Base-by-base conservation (phyloP, 352 stramenopile genomes). In the Pythium utonaiense region DNA sequence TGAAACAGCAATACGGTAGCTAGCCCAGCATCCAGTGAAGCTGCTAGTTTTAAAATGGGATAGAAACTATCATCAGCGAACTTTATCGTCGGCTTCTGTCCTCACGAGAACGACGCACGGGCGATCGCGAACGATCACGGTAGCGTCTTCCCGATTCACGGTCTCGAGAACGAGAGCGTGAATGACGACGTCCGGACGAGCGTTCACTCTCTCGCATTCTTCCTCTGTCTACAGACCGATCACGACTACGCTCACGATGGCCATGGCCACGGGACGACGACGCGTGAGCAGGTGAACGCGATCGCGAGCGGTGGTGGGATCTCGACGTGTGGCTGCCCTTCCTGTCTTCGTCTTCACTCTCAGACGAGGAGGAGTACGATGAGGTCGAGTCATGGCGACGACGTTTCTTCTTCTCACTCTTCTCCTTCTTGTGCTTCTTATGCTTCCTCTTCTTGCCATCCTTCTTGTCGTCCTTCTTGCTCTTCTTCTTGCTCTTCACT, bases 341-440 rank as follows among this genome's bases (percentile, higher is more conserved):
- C n/a, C n/a, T n/a, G n/a, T 48, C 44, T 22, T 66, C 57, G 36
- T 68, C 44, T 22, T 57, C 28, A 25, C 40, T 47, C 2, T 14
- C 40, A 12, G 40, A 47, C n/a, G 40, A 47, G 6, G 40, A 47
- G 12, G 42, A 62, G 16, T 51, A 69, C 1, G 54, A 67, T 22
- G 53, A 63, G 6, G 51, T 54, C 50, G 61, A 68, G 17, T 60
- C 36, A 4, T 36, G 50, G 9, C 34, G 57, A 9, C 27, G 51
- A 12, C 55, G 61, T 6, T 62, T 62, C 50, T 62, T 71, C 17
- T 13, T 28, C 13, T 60, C 48, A 5, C 53, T 36, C 14, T 51
- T 62, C 25, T 69, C 66, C 45, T 62, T 69, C 52, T 80, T 74
- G 21, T 53, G 49, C 22, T 71, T 78, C 45, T 75, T 75, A 30